Evolutionary conservation across 257 asterid genomes (phyloP), one percentile per base, ranked within the genome.

Genomic region (Solanum microdontum): DNA sequence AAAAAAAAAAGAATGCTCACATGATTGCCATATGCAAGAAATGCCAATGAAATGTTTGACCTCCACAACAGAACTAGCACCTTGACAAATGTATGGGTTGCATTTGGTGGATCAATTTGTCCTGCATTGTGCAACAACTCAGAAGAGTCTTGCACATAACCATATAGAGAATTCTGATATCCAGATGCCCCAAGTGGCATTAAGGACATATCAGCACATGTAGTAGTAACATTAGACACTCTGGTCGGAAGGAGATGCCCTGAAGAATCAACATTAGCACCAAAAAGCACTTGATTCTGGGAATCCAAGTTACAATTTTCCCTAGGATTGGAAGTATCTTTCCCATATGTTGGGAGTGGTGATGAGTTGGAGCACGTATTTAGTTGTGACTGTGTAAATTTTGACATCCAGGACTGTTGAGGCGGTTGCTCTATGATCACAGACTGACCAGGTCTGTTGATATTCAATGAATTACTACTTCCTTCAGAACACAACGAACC

Each of bases 401-500:
- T 96, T 14, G 92, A 77, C 40, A 84, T 90, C 98, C 98, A 96
- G 7, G 94, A 91, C 48, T 93, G 96, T 51, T 95, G 97, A 84
- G 95, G 88, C 19, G 95, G 89, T 84, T 92, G 96, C 89, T 93
- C 98, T 28, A 88, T 89, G 83, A 90, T 90, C 75, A 94, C 90
- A 62, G 91, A 85, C 92, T 92, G 98, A 72, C 92, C 91, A 72
- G 94, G 82, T 88, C 94, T 88, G 10, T 96, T 92, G 92, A 92
- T 94, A 90, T 89, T 93, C 60, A 93, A 70, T 19, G 92, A 93
- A 90, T 92, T 94, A 23, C 90, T 89, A 88, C 93, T 94, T 85
- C 97, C 98, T 88, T 95, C 98, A 9, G 93, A 88, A 84, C 94
- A 90, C 66, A 95, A 88, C 0, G 97, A 90, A 76, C 98, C 98